phyloP scores from a whole-genome alignment of 2,329 filamentous ascomycete genomes.

The Monosporascus cannonballus region DNA sequence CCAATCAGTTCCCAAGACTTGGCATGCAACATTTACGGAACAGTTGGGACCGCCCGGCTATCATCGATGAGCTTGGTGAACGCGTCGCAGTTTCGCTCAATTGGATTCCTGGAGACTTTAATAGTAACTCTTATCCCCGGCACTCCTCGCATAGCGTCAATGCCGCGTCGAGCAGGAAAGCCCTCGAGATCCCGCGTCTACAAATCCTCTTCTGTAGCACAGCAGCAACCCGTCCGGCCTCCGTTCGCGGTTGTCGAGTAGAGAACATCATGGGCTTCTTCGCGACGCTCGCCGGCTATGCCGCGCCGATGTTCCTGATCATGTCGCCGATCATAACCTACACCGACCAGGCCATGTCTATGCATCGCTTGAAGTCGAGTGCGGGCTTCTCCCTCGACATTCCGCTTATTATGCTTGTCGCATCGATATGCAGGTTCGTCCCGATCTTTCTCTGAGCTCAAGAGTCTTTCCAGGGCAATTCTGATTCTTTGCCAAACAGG shows the following conservation, averaged over 20 bases:
- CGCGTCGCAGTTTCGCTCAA: not conserved
- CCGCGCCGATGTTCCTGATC: conserved; percentile 58
- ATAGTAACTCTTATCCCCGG: too few species aligned
- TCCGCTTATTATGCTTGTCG: conserved; percentile 65
- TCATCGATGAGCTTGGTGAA: not conserved
- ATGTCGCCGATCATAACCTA: conserved; percentile 60
- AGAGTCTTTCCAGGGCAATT: not conserved
- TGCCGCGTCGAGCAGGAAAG: too few species aligned
- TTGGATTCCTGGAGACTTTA: too few species aligned
- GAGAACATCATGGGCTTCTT: conserved; percentile 34
- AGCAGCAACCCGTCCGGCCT: too few species aligned
- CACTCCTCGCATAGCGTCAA: too few species aligned
- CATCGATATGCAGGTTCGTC: conserved; percentile 56
- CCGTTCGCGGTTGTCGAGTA: too few species aligned
- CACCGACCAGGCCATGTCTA: conserved; percentile 59
- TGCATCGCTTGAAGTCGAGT: conserved; percentile 58
- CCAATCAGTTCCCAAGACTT: not conserved
- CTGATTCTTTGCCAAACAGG: conserved; percentile 30
- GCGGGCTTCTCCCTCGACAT: conserved; percentile 67
- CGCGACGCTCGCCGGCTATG: conserved; percentile 44
- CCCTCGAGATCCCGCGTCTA: too few species aligned
- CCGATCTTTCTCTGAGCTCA: not conserved
- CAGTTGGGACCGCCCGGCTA: not conserved
- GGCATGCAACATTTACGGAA: not conserved
- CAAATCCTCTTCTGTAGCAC: too few species aligned